These are phyloP conservation scores for Spergularia bocconei DNA, from an alignment of 148 eudicot species.

Conservation along the genomic window DNA sequence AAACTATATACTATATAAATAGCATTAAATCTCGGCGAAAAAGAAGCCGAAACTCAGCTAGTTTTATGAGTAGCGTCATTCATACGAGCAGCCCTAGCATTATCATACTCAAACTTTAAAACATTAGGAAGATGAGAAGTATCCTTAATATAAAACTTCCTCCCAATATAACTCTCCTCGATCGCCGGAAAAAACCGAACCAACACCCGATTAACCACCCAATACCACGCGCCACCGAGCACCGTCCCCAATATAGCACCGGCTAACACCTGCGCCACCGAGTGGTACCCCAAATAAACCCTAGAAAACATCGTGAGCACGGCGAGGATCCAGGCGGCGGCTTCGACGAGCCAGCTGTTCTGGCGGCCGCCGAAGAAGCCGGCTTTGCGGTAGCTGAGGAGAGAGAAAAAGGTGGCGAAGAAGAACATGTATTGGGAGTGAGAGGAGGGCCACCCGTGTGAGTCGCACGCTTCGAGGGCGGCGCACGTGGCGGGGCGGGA, in stretches of 20 bases:
- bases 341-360: constrained; percentile 37
- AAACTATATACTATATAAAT: too few relatives aligned
- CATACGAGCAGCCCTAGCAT: constrained; percentile 64
- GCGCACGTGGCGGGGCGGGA: constrained; percentile 78
- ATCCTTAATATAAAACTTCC: constrained; percentile 73
- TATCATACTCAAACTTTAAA: constrained; percentile 86
- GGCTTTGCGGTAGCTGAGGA: constrained; percentile 39
- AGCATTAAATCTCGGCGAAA: background rate
- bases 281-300: constrained; percentile 91
- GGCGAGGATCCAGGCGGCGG: constrained; percentile 64
- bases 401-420: constrained; percentile 64
- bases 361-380: constrained; percentile 45
- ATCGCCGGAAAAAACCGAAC: constrained; percentile 47
- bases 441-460: constrained; percentile 95
- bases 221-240: constrained; percentile 70
- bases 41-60: constrained; percentile 17
- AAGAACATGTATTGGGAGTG: constrained; percentile 90
- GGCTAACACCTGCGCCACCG: constrained; percentile 76
- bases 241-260: constrained; percentile 63
- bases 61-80: constrained; percentile 33
- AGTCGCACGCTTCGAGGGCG: constrained; percentile 78
- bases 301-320: constrained; percentile 67
- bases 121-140: constrained; percentile 82
- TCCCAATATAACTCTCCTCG: constrained; percentile 80
- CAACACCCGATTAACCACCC: constrained; percentile 52